phyloP scores from a whole-genome alignment of 495 filamentous ascomycete genomes.

The Barbatosphaeria neglecta region DNA sequence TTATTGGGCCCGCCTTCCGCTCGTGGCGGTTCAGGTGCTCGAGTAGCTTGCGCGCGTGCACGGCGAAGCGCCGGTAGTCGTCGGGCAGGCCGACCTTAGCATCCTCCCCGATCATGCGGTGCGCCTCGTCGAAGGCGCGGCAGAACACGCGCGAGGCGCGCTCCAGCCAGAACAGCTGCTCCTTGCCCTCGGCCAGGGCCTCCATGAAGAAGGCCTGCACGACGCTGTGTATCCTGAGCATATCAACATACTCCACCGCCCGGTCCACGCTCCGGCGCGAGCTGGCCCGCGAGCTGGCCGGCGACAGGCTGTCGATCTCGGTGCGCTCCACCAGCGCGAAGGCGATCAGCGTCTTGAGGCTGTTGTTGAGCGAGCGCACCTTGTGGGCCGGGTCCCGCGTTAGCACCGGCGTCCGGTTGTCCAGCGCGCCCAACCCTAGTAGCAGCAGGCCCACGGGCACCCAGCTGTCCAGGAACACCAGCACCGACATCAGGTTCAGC shows the following conservation, averaged over 20 bases:
- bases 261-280: conserved; percentile 39
- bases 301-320: conserved; percentile 33
- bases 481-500: conserved; percentile 59
- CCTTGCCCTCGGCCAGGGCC: conserved; percentile 45
- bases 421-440: conserved; percentile 47
- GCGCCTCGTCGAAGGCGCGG: conserved; percentile 50
- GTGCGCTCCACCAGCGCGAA: conserved; percentile 62
- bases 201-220: conserved; percentile 73
- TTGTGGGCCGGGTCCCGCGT: conserved; percentile 36
- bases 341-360: conserved; percentile 52
- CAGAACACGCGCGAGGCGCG: conserved; percentile 49
- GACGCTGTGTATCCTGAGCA: conserved; percentile 65
- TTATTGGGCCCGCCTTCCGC: conserved; percentile 20
- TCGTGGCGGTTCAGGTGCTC: conserved; percentile 34
- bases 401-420: conserved; percentile 44
- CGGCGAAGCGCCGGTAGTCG: conserved; percentile 59
- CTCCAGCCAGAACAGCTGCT: conserved; percentile 52
- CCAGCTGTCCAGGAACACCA: conserved; percentile 63
- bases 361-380: conserved; percentile 46
- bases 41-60: conserved; percentile 50
- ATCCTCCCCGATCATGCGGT: conserved; percentile 43
- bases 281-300: conserved; percentile 23
- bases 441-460: conserved; percentile 65
- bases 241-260: conserved; percentile 49
- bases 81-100: conserved; percentile 49